phyloP scores from a whole-genome alignment of 2,329 filamentous ascomycete species.

The Alternaria sp. region DNA sequence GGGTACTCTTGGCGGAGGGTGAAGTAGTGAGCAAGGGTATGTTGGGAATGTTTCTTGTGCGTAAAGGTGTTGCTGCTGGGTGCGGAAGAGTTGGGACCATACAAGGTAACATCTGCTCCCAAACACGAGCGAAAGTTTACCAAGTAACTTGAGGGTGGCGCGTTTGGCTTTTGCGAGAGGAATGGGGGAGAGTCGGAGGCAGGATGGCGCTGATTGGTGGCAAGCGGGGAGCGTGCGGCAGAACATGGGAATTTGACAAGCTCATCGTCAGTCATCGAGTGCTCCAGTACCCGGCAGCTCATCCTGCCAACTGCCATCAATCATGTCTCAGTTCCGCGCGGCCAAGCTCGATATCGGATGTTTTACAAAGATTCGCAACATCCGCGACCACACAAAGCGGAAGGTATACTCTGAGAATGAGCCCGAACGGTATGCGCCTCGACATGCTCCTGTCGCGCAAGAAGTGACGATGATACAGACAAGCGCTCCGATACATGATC shows the following conservation, averaged over 20 bases:
- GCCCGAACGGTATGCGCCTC: constrained; percentile 75
- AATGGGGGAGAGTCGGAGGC: constrained; percentile 7
- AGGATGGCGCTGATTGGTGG: constrained; percentile 21
- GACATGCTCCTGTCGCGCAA: constrained; percentile 13
- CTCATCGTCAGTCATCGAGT: constrained; percentile 17
- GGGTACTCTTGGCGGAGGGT: constrained; percentile 2
- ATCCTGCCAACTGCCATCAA: constrained; percentile 38
- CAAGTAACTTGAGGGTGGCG: neutral
- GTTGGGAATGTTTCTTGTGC: neutral
- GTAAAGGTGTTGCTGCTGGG: neutral
- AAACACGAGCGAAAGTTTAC: neutral
- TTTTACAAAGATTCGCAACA: constrained; percentile 83
- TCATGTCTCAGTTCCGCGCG: constrained; percentile 76
- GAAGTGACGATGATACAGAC: constrained; percentile 61
- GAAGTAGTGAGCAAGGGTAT: neutral
- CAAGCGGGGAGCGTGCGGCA: constrained; percentile 15
- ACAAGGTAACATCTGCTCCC: neutral
- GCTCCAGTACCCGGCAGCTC: constrained; percentile 6
- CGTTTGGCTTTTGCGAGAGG: neutral
- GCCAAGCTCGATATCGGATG: constrained; percentile 91
- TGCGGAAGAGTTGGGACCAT: neutral
- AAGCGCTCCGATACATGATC: constrained; percentile 83
- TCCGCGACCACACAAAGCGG: constrained; percentile 96
- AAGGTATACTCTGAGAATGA: constrained; percentile 89
- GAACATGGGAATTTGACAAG: constrained; percentile 21